Base-by-base conservation (phyloP, 2,329 filamentous ascomycete genomes). In the Colletotrichum sp. region DNA sequence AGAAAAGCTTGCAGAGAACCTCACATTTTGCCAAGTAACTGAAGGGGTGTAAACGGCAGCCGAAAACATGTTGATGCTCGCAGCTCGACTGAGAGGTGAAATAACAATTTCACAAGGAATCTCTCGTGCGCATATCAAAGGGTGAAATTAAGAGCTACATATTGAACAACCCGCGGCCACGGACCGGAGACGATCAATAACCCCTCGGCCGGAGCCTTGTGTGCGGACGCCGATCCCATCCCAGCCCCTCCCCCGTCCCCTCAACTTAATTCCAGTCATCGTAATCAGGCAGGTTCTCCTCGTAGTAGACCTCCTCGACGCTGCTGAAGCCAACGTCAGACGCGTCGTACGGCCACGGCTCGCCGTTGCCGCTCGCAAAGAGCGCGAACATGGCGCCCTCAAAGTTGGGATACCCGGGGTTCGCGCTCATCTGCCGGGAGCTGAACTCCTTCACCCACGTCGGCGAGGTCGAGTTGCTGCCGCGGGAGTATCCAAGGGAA, bases 341-440 rank as follows among this genome's bases (percentile, higher is more conserved):
- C 2, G 76, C 77, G 64, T 80, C 78, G 13, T 75, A 78, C 2
- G 78, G 78, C 78, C 80, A 81, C 4, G 80, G 79, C 6, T 78
- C 77, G 9, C 75, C 74, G 9, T 78, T 77, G 3, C 80, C 78
- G 30, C 77, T 81, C 4, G 77, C 79, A 32, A 80, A 80, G 5
- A 81, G 66, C 6, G 71, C 78, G 52, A 80, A 79, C 77, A 80
- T 81, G 57, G 78, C 76, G 1, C 79, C 79, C 10, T 78, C 77
- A 32, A 81, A 80, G 4, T 79, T 76, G 2, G 79, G 76, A 21
- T 77, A 77, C 15, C 72, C 72, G 7, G 64, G 63, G 28, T 68
- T 75, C 34, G 72, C 63, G 63, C 63, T 44, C 57, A 79, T 69
- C 18, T 74, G 67, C 7, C 60, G 67, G 5, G 77, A 64, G 6